A percentile compares a stretch with the other conserved stretches of the same genome.
These are phyloP conservation scores for Poterioochromonas sp. DNA, from an alignment of 352 stramenopile species.

Conservation along the genomic window DNA sequence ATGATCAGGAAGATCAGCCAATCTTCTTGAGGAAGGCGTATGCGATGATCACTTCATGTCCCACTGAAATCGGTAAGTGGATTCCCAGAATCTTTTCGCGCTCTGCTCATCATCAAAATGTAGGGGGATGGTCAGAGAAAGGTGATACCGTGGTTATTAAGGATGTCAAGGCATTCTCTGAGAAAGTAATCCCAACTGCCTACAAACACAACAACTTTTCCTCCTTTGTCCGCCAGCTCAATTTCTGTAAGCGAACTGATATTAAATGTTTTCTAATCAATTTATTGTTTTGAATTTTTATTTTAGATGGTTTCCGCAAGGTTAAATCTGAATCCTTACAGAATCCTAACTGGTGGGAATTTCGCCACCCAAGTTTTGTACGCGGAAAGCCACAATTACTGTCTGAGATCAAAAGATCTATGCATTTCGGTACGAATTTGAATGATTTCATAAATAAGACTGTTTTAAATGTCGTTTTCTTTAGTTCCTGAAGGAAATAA, in stretches of 20 bases:
- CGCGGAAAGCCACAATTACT: constrained; percentile 69
- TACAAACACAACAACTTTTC: constrained; percentile 81
- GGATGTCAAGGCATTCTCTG: constrained; percentile 49
- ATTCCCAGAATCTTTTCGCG: neutral
- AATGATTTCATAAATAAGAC: too few species aligned
- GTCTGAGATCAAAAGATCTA: constrained; percentile 56
- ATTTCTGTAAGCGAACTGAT: constrained; percentile 58
- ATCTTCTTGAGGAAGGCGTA: constrained; percentile 50
- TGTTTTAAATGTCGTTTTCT: too few species aligned
- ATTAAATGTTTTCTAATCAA: neutral
- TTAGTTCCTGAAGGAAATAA: neutral
- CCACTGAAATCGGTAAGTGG: constrained; percentile 33
- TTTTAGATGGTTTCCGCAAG: constrained; percentile 50
- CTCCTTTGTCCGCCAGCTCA: constrained; percentile 70
- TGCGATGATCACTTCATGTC: constrained; percentile 45
- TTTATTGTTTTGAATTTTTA: neutral
- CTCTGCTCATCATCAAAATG: neutral
- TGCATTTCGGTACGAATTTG: constrained; percentile 26
- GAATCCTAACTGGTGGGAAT: constrained; percentile 68
- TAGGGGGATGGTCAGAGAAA: constrained; percentile 42
- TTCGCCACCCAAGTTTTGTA: constrained; percentile 78
- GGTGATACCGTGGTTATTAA: constrained; percentile 49
- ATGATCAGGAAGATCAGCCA: constrained; percentile 38
- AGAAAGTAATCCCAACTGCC: constrained; percentile 59
- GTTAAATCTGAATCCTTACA: constrained; percentile 60